Percentiles rank a stretch among this genome's conserved stretches.
These are phyloP conservation scores for Melastoma candidum DNA, from an alignment of 441 rosid species.

Conservation along the genomic window DNA sequence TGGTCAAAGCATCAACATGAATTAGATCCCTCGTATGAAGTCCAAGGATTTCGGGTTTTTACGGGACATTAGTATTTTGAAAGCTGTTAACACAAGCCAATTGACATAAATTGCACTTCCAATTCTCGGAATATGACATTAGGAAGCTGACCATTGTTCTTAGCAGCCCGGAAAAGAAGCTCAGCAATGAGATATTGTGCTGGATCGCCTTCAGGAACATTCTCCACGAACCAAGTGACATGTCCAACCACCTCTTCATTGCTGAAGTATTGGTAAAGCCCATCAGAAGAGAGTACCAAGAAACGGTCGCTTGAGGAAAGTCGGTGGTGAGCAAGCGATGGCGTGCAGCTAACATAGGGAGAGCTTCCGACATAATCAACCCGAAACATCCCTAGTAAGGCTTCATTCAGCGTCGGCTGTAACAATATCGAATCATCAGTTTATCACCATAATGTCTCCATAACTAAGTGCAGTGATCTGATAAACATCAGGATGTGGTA, in stretches of 20 bases:
- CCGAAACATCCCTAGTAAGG: slow-evolving; percentile 69
- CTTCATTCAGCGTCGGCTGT: slow-evolving; percentile 86
- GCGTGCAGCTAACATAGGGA: slow-evolving; percentile 75
- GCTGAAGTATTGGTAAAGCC: slow-evolving; percentile 88
- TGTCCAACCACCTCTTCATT: slow-evolving; percentile 93
- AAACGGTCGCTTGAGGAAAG: slow-evolving; percentile 78
- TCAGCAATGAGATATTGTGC: slow-evolving; percentile 92
- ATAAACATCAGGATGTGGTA: too few species aligned
- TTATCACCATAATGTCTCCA: too few species aligned
- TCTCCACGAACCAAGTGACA: slow-evolving; percentile 96
- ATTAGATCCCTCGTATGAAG: too few species aligned
- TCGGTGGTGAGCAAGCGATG: slow-evolving; percentile 71
- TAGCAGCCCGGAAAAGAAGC: slow-evolving; percentile 91
- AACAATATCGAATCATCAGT: slow-evolving; percentile 7
- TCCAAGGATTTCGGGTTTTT: too few species aligned
- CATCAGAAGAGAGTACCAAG: slow-evolving; percentile 87
- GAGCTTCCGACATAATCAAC: slow-evolving; percentile 61
- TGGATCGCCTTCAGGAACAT: slow-evolving; percentile 94
- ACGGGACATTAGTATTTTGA: not conserved
- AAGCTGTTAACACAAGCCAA: not conserved
- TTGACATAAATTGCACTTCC: too few species aligned
- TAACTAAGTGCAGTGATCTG: too few species aligned
- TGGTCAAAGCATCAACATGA: not conserved
- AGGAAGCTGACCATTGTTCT: slow-evolving; percentile 66
- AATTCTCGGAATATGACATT: not conserved